These are phyloP conservation scores for Myochromella boudieri DNA, from an alignment of 768 basidiomycete genomes.

Conservation along the genomic window DNA sequence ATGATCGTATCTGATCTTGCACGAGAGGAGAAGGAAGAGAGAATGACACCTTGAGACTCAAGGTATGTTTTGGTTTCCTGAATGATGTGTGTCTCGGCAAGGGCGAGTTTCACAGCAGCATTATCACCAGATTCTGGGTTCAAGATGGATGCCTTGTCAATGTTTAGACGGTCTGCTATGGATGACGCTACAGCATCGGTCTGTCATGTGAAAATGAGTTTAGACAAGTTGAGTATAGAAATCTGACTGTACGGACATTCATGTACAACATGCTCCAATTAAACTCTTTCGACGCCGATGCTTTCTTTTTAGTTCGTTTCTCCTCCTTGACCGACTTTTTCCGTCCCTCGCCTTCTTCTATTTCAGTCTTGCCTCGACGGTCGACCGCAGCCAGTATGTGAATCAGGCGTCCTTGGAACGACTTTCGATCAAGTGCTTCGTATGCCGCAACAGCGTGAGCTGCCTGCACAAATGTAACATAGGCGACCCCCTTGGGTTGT, in stretches of 20 bases:
- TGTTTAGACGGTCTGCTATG: slow-evolving; percentile 84
- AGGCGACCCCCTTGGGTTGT: slow-evolving; percentile 51
- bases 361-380: slow-evolving; percentile 46
- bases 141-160: slow-evolving; percentile 85
- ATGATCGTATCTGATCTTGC: slow-evolving; percentile 77
- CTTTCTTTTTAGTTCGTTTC: slow-evolving; percentile 62
- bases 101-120: slow-evolving; percentile 90
- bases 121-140: slow-evolving; percentile 75
- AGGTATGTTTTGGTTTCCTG: slow-evolving; percentile 92
- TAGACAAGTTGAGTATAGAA: slow-evolving; percentile 17
- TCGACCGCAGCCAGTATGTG: slow-evolving; percentile 89
- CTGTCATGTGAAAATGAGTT: slow-evolving; percentile 37
- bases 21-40: slow-evolving; percentile 54
- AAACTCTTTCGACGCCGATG: slow-evolving; percentile 72
- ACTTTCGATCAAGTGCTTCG: slow-evolving; percentile 72
- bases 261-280: slow-evolving; percentile 96
- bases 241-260: slow-evolving; percentile 71
- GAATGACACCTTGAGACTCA: slow-evolving; percentile 69
- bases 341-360: slow-evolving; percentile 40
- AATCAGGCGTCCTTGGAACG: slow-evolving; percentile 89
- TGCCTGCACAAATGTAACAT: slow-evolving; percentile 44
- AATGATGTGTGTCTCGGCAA: slow-evolving; percentile 96
- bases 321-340: slow-evolving; percentile 61
- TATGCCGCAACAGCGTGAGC: slow-evolving; percentile 63
- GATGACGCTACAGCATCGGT: slow-evolving; percentile 92